phyloP scores from a whole-genome alignment of 2,329 filamentous ascomycete species.

The Trichophyton rubrum region DNA sequence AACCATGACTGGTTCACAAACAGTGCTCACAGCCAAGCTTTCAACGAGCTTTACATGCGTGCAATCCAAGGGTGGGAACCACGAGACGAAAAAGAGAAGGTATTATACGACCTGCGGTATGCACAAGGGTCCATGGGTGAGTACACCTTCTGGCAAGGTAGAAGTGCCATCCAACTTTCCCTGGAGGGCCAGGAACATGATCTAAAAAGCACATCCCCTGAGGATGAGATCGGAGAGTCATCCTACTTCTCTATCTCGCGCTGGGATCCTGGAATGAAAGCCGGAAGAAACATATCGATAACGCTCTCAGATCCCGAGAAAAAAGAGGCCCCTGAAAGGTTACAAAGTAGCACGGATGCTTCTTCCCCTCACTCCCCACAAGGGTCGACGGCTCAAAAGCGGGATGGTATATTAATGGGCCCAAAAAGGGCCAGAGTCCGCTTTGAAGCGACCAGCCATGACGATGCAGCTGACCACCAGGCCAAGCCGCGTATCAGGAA shows the following conservation, averaged over 20 bases:
- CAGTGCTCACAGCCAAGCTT: conserved; percentile 33
- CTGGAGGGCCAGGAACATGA: neutral
- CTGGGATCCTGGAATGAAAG: neutral
- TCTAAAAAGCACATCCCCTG: neutral
- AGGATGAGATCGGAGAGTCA: neutral
- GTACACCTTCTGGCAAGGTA: conserved; percentile 3
- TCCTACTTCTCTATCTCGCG: neutral
- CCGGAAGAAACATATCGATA: neutral
- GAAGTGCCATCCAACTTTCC: neutral
- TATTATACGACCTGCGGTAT: conserved; percentile 1
- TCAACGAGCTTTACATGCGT: conserved; percentile 39
- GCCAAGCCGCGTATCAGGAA: conserved; percentile 3
- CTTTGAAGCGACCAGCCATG: neutral
- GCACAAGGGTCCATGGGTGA: conserved; percentile 2
- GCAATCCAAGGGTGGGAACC: conserved; percentile 41
- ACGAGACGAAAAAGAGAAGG: conserved; percentile 13
- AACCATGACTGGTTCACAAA: conserved; percentile 46
- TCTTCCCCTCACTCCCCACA: neutral
- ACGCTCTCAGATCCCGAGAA: conserved; percentile 1
- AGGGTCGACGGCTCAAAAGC: neutral
- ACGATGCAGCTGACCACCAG: neutral
- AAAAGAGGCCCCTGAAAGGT: neutral
- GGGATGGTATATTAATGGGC: neutral
- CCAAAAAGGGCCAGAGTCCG: neutral
- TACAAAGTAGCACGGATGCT: neutral